Base-by-base conservation (phyloP, 495 filamentous ascomycete species). In the Trichoderma gamsii region DNA sequence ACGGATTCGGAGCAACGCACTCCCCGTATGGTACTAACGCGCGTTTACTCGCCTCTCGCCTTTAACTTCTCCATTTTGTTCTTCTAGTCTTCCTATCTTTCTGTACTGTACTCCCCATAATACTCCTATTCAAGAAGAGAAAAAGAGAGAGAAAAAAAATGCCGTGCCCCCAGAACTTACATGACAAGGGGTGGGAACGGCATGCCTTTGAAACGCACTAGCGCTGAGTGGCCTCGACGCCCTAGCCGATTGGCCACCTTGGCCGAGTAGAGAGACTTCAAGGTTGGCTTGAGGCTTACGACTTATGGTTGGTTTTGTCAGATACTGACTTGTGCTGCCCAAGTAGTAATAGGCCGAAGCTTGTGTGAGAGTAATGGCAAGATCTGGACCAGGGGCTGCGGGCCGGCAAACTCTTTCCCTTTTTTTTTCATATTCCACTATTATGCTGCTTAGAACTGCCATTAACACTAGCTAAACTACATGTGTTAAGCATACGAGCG, bases 181-280 rank as follows among this genome's bases (percentile, higher is more conserved):
- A 15, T 15, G 18, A 46, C 43, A 46, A 46, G 43, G 44, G 44
- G 44, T 49, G 44, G 44, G 44, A 49, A 38, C 44, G 44, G 18
- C 51, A 56, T 56, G 51, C 51, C 51, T 61, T 32, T 61, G 56
- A 61, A 61, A 61, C 56, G 56, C 56, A 61, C 56, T 32, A 61
- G 56, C 56, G 56, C 56, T 61, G 56, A 12, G 25, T 61, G 56
- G 29, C 25, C 56, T 3, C 25, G 4, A 18, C 56, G 56, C 56
- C 56, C 16, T 18, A 29, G 27, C 56, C 56, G 56, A 61, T 61
- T 61, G 56, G 56, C 56, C 35, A 25, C 56, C 56, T 3, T 61
- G 56, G 23, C 56, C 25, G 56, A 23, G 16, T 32, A 23, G 11
- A 29, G n/a, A 23, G 27, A 25, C 56, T 61, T 61, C 29, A 49